Percentiles rank a stretch among this genome's conserved stretches.
phyloP scores from a whole-genome alignment of 2,329 filamentous ascomycete species.

The Chaetomium sp. region DNA sequence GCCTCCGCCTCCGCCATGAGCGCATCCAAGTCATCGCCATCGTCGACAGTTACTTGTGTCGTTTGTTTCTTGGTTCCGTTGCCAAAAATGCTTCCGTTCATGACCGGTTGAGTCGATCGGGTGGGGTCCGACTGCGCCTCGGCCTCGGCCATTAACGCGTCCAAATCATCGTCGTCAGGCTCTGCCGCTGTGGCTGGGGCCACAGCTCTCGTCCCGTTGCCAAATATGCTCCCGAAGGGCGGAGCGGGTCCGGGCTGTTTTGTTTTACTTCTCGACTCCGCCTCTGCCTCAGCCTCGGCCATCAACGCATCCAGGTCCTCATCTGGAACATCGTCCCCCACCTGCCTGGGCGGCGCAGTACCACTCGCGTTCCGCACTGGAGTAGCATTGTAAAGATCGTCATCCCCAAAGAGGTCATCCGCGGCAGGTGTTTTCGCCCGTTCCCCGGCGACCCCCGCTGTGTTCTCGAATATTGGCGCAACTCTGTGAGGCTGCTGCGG shows the following conservation, averaged over 20 bases:
- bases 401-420: slow-evolving; percentile 48
- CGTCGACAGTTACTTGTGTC: slow-evolving; percentile 29
- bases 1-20: slow-evolving; percentile 38
- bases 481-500: slow-evolving; percentile 40
- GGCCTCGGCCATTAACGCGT: slow-evolving; percentile 42
- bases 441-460: slow-evolving; percentile 19
- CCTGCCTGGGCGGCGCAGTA: slow-evolving; percentile 10
- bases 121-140: slow-evolving; percentile 29
- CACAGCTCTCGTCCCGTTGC: slow-evolving; percentile 25
- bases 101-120: slow-evolving; percentile 19
- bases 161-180: slow-evolving; percentile 41
- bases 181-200: slow-evolving; percentile 19
- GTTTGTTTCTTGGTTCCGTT: slow-evolving; percentile 20
- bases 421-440: slow-evolving; percentile 40
- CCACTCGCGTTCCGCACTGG: slow-evolving; percentile 39
- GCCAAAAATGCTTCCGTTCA: slow-evolving; percentile 27
- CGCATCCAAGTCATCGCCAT: slow-evolving; percentile 41
- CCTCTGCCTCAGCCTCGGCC: slow-evolving; percentile 51
- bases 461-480: slow-evolving; percentile 45
- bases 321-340: slow-evolving; percentile 41
- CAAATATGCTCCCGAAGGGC: slow-evolving; percentile 19
- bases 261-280: slow-evolving; percentile 29
- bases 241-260: not conserved
- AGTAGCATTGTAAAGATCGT: slow-evolving; percentile 60
- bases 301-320: slow-evolving; percentile 56